Conservation (phyloP, 371 early-diverging fungal species). For the Rhizopus delemar region DNA sequence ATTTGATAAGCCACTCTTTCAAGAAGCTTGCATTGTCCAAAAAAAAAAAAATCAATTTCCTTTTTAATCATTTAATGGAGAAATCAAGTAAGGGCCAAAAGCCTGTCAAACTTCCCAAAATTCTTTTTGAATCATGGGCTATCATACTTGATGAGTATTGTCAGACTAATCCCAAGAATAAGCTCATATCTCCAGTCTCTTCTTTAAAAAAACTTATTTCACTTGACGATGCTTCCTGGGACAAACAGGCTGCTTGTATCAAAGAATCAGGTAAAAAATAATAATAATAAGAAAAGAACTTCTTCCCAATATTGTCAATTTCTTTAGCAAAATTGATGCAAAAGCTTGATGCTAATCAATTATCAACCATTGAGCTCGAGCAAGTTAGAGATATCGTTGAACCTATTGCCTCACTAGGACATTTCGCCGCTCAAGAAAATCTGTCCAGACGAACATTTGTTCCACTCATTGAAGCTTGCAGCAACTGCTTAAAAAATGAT, state of each 20-base stretch:
- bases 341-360: constrained; percentile 4
- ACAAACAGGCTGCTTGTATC: constrained; percentile 36
- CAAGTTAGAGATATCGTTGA: constrained; percentile 31
- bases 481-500: constrained; percentile 10
- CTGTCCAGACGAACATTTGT: constrained; percentile 48
- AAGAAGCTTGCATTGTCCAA: not conserved
- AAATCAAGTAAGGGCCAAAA: constrained; percentile 31
- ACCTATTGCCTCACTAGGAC: constrained; percentile 42
- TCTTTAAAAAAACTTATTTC: constrained; percentile 25
- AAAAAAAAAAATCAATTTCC: constrained; percentile 3
- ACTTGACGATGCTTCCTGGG: constrained; percentile 29
- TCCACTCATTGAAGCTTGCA: constrained; percentile 40
- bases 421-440: constrained; percentile 46
- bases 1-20: constrained; percentile 4
- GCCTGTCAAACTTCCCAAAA: constrained; percentile 35
- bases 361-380: constrained; percentile 15
- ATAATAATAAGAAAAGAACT: not conserved
- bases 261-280: constrained; percentile 32
- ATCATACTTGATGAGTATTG: constrained; percentile 15
- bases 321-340: constrained; percentile 17
- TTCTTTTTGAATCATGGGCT: constrained; percentile 32
- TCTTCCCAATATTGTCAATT: not conserved
- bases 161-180: constrained; percentile 3
- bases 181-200: constrained; percentile 18
- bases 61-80: constrained; percentile 19